A percentile compares a stretch with the other conserved stretches of the same genome.
Conservation (phyloP, 192 early-diverging fungal species). For the Podochytrium sp. region DNA sequence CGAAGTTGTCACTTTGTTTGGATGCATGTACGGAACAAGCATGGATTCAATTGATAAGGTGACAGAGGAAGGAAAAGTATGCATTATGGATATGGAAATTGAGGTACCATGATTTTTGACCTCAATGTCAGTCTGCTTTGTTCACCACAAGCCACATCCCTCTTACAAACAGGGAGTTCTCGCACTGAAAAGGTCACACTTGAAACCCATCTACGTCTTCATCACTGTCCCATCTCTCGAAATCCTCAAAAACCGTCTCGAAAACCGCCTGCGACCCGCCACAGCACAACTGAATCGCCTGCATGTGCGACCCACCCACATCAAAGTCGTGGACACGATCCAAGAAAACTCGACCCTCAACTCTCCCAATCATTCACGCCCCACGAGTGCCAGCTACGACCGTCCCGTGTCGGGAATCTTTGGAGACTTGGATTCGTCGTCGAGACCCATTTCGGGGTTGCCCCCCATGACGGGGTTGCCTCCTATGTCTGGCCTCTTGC, state of each 20-base stretch:
- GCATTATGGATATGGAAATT: slow-evolving; percentile 57
- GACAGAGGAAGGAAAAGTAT: slow-evolving; percentile 57
- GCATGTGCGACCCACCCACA: background rate
- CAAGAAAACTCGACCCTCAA: slow-evolving; percentile 12
- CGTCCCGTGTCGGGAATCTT: slow-evolving; percentile 13
- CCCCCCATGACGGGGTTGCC: background rate
- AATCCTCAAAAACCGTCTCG: slow-evolving; percentile 47
- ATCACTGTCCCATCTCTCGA: slow-evolving; percentile 51
- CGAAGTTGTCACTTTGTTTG: slow-evolving; percentile 56
- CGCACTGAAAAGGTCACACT: slow-evolving; percentile 49
- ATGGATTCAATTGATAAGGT: slow-evolving; percentile 53
- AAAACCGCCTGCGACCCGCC: slow-evolving; percentile 28
- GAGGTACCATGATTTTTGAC: slow-evolving; percentile 46
- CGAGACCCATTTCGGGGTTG: slow-evolving; percentile 1
- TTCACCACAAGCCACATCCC: no score
- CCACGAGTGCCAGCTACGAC: background rate
- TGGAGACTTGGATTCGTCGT: background rate
- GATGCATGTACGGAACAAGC: slow-evolving; percentile 59
- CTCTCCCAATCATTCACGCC: slow-evolving; percentile 8
- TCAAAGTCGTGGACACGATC: slow-evolving; percentile 7
- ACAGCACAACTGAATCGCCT: background rate
- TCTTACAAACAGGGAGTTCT: slow-evolving; percentile 61
- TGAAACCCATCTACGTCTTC: slow-evolving; percentile 50
- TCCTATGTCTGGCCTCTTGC: background rate
- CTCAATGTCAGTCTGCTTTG: no score